Evolutionary conservation across 1,284 basidiomycete species (phyloP).

Genomic region (Papiliotrema flavescens): DNA sequence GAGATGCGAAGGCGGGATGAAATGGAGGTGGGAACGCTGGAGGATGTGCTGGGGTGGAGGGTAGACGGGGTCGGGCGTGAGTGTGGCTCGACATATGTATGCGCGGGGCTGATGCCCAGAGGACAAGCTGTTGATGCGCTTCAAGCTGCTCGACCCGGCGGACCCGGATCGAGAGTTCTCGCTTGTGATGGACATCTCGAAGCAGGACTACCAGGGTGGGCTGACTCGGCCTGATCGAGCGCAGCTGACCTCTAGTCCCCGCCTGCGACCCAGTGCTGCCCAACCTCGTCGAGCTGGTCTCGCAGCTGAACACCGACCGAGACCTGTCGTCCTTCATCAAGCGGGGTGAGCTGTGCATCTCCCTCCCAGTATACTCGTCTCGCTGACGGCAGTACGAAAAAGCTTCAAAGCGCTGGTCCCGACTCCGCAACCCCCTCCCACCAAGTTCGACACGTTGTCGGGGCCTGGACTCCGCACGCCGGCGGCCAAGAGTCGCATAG

Average conservation of each 20-base stretch:
- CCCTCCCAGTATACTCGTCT: too few relatives aligned
- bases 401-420: conserved; percentile 29
- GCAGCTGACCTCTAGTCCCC: conserved; percentile 30
- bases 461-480: conserved; percentile 24
- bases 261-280: conserved; percentile 42
- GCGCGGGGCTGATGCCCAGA: conserved; percentile 29
- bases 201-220: conserved; percentile 63
- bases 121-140: conserved; percentile 68
- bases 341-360: conserved; percentile 28
- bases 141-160: conserved; percentile 61
- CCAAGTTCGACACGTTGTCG: conserved; percentile 27
- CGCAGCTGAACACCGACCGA: conserved; percentile 40
- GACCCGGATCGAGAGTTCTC: conserved; percentile 64
- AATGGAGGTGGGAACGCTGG: conserved; percentile 59
- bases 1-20: conserved; percentile 57
- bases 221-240: not conserved
- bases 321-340: conserved; percentile 46
- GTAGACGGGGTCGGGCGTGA: conserved; percentile 68
- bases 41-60: conserved; percentile 60
- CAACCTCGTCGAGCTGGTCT: conserved; percentile 32
- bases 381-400: conserved; percentile 24
- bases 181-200: conserved; percentile 69
- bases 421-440: conserved; percentile 15
- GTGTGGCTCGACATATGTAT: conserved; percentile 12
- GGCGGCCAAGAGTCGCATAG: not conserved